Evolutionary conservation across 1,284 basidiomycete genomes (phyloP), one percentile per base, ranked within the genome.

Genomic region (Puccinia triticina): DNA sequence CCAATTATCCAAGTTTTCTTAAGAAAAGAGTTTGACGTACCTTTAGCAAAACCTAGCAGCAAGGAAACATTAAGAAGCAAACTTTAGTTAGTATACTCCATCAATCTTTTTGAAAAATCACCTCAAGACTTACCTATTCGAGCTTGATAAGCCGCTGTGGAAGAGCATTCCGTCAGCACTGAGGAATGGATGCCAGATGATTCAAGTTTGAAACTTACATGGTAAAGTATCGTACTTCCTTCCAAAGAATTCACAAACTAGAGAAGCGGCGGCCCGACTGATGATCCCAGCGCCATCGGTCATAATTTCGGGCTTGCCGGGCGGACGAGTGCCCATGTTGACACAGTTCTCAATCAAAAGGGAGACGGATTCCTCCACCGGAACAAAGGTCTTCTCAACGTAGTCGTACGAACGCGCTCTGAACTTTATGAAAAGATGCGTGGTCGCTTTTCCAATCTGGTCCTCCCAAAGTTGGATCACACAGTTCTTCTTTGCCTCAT

Each of bases 231-330:
- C 53, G 12, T 50, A 43, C 12, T 23, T 40, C 37, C 23, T 29
- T 23, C 69, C 78, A 14, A 43, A 21, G 0, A 21, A 37, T n/a
- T 59, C 40, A 14, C 50, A 73, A 21, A 81, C 72, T 0, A 43
- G 43, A n/a, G 14, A 12, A n/a, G 78, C 78, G 8, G 69, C 78
- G 2, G 40, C 34, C 12, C 69, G 78, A 73, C 78, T 81, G 69
- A 81, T 72, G 12, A 67, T 67, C 21, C 64, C 78, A 40, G 78
- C 67, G 29, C 78, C 78, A 57, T 81, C 78, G 32, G 78, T 81
- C 78, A 81, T 81, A 18, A 81, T 61, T 73, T 72, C 67, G 37
- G 29, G 16, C 21, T 55, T 71, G 3, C 77, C 66, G 23, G 26
- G n/a, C 5, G 59, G 59, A 26, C 29, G 55, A 26, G 50, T 14